Base-by-base conservation (phyloP, 345 rosid genomes). In the Pugionium dolabratum region DNA sequence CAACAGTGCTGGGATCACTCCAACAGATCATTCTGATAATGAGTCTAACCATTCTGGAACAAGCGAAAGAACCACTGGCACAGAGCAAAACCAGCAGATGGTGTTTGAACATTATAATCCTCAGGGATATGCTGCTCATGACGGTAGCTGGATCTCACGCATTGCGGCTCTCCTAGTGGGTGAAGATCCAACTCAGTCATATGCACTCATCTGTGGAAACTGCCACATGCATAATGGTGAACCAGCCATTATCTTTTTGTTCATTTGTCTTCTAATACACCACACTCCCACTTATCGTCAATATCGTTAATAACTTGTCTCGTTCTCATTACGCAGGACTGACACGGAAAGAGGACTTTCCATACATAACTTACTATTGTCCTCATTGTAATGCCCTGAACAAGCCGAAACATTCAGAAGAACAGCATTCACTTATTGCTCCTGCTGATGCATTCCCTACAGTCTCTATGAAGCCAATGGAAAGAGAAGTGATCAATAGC, bases 211-310 rank as follows among this genome's bases (percentile, higher is more conserved):
- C 53, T 94, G 99, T 65, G 96, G 97, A 54, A 90, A 82, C 72
- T 93, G 98, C 66, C 92, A 72, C 48, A 88, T 83, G 95, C 98
- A 93, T 81, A 93, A 93, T 51, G 98, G 97, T 93, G 64, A 81
- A 91, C 52, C 61, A 53, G 6, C 29, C 42, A 28, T 51, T 59
- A 26, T 44, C 60, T 51, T 52, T 35, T 4, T 18, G 29, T 37
- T 36, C 18, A 18, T 50, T 37, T 41, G n/a, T 35, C 51, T 50
- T 40, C 5, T 26, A 60, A 2, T 5, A 44, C 42, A 31, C 37
- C 11, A 41, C 5, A 64, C 35, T 28, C 11, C 31, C 47, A 64
- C 25, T n/a, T 64, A 40, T 9, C 5, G 9, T 69, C 9, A 18
- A 18, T 18, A 18, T 18, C 18, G 8, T 51, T 3, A 26, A 51